Evolutionary conservation across 306 rosid species (phyloP), one percentile per base, ranked within the genome.

Genomic region (Sophora flavescens): DNA sequence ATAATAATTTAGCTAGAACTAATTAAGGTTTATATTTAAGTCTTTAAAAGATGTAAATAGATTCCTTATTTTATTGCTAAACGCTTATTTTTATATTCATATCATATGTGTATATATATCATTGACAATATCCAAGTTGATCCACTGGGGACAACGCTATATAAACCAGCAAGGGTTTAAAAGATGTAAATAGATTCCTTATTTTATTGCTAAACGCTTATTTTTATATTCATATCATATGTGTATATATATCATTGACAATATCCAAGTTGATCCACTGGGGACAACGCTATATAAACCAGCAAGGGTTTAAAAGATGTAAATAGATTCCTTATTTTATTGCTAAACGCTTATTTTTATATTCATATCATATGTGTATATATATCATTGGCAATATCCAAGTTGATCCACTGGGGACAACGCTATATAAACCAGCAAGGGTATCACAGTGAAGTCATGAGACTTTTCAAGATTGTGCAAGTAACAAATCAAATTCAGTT

Each of bases 401-500:
- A 41, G 47, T 41, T 41, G 47, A 41, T 41, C 12, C 11, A 41
- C 9, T 41, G 12, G 16, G 10, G 15, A 47, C n/a, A 1, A 6
- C n/a, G 57, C 32, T n/a, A 39, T n/a, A 66, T 57, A 67, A 6
- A 53, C 12, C 6, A 36, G n/a, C 33, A 17, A 52, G 22, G 18
- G 41, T 59, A 67, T 36, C 48, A 33, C 52, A 59, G 36, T 14
- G 30, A 30, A 33, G 35, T 52, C 71, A 53, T 10, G 13, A 18
- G 22, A 39, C 30, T 51, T 63, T 33, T 71, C 58, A 56, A 47
- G 58, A 80, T 18, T 47, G 52, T n/a, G 6, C 1, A 28, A 47
- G 58, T 18, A 26, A 80, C 50, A 74, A 42, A 28, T 44, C 15
- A 56, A 38, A 28, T 16, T 16, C 38, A 56, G 47, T 60, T 66